Base-by-base conservation (phyloP, 805 yeast genomes). In the Metschnikowia aberdeeniae region DNA sequence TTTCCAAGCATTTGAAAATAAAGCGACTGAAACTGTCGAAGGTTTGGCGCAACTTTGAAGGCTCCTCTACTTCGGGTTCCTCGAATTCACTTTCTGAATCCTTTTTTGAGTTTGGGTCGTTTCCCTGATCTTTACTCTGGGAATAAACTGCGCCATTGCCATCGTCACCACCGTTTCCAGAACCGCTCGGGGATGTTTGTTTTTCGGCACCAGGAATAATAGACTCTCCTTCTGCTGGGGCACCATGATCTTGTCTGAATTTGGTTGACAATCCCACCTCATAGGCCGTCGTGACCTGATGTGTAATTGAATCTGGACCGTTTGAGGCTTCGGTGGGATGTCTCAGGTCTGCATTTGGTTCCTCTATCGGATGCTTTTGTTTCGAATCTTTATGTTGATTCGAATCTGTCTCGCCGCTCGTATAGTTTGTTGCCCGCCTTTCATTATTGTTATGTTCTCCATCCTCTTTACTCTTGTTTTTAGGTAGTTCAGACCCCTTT, bases 1-100 rank as follows among this genome's bases (percentile, higher is more conserved):
- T 81, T 58, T 86, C 93, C 4, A 76, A 49, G 46, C 81, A 73
- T 54, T 79, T 82, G 46, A 53, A 50, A 4, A 56, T 28, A 22
- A 71, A 68, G 19, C 50, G 45, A 1, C 58, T 53, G 14, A 64
- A 48, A 19, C 45, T 55, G 9, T 54, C 51, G 12, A 61, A 19
- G 2, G 44, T 30, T n/a, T 60, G 52, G 44, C 55, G 58, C 34
- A 63, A 49, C 22, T 41, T 50, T 0, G 59, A 52, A 12, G 45
- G 51, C 20, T 54, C 45, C 6, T 48, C 49, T 19, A 26, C 37
- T 12, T 37, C 45, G 4, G 28, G 28, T 9, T 47, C 55, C 27
- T 46, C 50, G 10, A 43, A 32, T n/a, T 49, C 46, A 4, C 43
- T 44, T 6, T 42, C 48, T 12, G 44, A 45, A 13, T 46, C 38